Evolutionary conservation across 1,284 basidiomycete genomes (phyloP), one percentile per base, ranked within the genome.

Genomic region (Leccinum solheimii): DNA sequence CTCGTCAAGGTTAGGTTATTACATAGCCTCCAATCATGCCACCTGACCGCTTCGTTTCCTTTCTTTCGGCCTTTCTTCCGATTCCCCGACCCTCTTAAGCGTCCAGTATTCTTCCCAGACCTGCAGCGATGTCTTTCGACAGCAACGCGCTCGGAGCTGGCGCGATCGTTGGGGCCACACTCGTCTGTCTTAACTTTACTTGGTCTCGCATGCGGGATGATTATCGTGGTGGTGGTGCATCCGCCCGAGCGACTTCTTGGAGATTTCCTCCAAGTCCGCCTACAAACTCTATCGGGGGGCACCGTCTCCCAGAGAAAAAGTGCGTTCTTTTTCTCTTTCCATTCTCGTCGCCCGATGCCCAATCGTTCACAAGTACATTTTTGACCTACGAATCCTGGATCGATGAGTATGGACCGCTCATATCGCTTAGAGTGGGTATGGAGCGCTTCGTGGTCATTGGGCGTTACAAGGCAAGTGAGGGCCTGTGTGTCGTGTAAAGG

Each of bases 391-490:
- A 9, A 13, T 55, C 65, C 40, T 64, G 65, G 64, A 61, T 64
- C 30, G 49, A 65, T 19, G 53, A 61, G 32, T 38, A 64, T 23
- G 64, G 64, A 26, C 65, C 62, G 1, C 34, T 64, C 34, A 56
- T 64, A 34, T 64, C 65, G 6, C 62, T 64, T 5, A 61, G 62
- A 60, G 43, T 7, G 0, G 65, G 54, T 5, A 3, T 10, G 13
- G 1, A 38, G 8, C 53, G 16, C 26, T 65, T 61, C n/a, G 54
- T 65, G n/a, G 57, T 67, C 43, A 65, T 65, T 13, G 62, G 64
- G 14, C 63, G 66, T 40, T 45, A 65, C 38, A 32, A 67, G 58
- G 62, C 34, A 30, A 40, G 64, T 45, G 8, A 27, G 16, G 3
- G 14, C 30, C 5, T 10, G 5, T 38, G 1, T 40, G 26, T 19